Conservation (phyloP, 805 yeast genomes). For the Wickerhamiella azyma region DNA sequence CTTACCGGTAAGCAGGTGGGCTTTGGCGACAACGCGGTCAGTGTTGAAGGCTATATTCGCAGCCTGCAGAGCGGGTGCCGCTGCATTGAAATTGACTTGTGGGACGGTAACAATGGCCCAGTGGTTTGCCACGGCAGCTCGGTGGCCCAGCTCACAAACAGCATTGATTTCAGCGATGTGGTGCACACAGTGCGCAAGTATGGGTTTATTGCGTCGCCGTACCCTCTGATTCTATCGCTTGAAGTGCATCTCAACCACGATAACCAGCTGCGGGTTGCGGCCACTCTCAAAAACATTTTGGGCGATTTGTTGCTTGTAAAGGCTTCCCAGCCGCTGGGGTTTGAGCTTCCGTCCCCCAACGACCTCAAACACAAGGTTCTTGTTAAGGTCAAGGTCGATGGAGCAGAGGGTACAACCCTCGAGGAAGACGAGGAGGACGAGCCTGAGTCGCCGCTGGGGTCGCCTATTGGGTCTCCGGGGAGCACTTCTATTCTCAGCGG, state of each 20-base stretch:
- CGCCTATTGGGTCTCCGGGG: not conserved
- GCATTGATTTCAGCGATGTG: slow-evolving; percentile 57
- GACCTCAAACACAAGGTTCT: slow-evolving; percentile 58
- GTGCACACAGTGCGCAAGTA: slow-evolving; percentile 62
- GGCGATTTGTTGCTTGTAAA: slow-evolving; percentile 41
- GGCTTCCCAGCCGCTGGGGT: slow-evolving; percentile 26
- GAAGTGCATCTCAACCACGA: slow-evolving; percentile 66
- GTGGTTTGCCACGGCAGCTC: slow-evolving; percentile 83
- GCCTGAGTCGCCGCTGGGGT: slow-evolving; percentile 9
- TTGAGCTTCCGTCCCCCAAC: slow-evolving; percentile 54
- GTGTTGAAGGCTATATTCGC: slow-evolving; percentile 77
- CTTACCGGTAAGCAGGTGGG: slow-evolving; percentile 77
- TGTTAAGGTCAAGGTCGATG: slow-evolving; percentile 50
- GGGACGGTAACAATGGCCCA: slow-evolving; percentile 81
- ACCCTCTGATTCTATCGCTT: slow-evolving; percentile 72
- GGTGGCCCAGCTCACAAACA: slow-evolving; percentile 40
- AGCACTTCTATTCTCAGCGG: too few species aligned
- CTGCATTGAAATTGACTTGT: slow-evolving; percentile 86
- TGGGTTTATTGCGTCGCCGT: slow-evolving; percentile 78
- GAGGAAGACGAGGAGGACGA: slow-evolving; percentile 8
- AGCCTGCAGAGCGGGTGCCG: slow-evolving; percentile 86
- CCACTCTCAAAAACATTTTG: slow-evolving; percentile 40
- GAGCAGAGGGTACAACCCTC: slow-evolving; percentile 8
- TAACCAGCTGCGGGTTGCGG: slow-evolving; percentile 50
- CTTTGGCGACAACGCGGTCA: slow-evolving; percentile 45